Evolutionary conservation across 78 protist species (phyloP), one percentile per base, ranked within the genome.

Genomic region (Emiliania huxleyi): DNA sequence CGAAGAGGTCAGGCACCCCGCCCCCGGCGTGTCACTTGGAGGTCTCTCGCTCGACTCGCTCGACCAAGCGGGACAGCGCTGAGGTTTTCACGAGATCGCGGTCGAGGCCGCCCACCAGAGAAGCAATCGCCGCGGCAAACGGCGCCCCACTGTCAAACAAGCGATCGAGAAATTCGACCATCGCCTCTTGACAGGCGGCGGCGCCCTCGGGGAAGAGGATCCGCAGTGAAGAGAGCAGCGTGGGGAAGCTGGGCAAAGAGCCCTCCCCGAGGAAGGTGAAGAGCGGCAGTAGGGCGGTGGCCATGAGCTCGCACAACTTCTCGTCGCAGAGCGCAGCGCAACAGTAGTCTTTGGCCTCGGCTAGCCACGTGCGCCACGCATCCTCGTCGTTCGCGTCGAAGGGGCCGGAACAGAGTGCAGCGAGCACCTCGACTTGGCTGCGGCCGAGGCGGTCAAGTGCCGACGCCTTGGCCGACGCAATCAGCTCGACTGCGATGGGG

Each of bases 161-260:
- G 26, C 38, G 5, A 33, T 1, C 4, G n/a, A 75, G 6, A 45
- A 71, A 71, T 8, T 2, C 35, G 81, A 71, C 3, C 18, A 19
- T 40, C 81, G 42, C 19, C 15, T 29, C 11, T 18, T n/a, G 84
- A 45, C 84, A 75, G 26, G 21, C 6, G 19, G 40, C 21, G 45
- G 46, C n/a, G 23, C 23, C 84, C 26, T 8, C 45, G 26, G 42
- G 22, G 84, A 23, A 79, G 87, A 79, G 33, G 52, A 79, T 79
- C 52, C 87, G 87, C 37, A 79, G 87, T 29, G 87, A 40, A 18
- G 87, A 79, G 49, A 79, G 49, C 52, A 79, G 87, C 49, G 87
- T 79, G 37, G 87, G 43, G 35, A 79, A 79, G 11, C 52, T 43
- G 37, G 87, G 87, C 11, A 79, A 37, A 48, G 52, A 48, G 40